Percentiles rank a stretch among this genome's conserved stretches.
Evolutionary conservation across 768 basidiomycete genomes (phyloP).

Genomic region (Kwoniella sp.): DNA sequence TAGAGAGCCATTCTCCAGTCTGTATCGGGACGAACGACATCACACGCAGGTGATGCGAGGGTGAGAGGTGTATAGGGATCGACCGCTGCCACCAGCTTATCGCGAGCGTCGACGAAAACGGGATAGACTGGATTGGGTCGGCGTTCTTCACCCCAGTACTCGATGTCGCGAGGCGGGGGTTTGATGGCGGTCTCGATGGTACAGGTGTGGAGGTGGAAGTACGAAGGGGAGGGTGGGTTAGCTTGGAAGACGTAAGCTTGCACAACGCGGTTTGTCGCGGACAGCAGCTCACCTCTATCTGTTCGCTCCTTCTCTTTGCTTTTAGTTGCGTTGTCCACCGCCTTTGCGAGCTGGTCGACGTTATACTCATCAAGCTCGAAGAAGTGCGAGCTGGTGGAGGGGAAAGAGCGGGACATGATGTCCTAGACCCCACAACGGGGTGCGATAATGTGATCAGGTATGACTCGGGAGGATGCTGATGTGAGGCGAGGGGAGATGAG

Average conservation of each 20-base stretch:
- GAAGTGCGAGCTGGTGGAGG: constrained; percentile 11
- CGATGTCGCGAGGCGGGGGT: constrained; percentile 10
- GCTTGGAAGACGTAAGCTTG: not conserved
- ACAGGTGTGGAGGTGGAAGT: constrained; percentile 34
- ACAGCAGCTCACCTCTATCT: too few species aligned
- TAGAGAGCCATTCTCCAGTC: not conserved
- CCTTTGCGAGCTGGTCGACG: constrained; percentile 11
- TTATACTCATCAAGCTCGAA: constrained; percentile 12
- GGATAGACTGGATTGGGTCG: constrained; percentile 20
- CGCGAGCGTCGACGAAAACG: not conserved
- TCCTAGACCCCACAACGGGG: too few species aligned
- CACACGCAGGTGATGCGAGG: not conserved
- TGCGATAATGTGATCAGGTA: too few species aligned
- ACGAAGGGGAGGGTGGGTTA: not conserved
- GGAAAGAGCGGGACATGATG: constrained; percentile 10
- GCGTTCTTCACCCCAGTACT: not conserved
- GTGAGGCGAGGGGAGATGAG: not conserved
- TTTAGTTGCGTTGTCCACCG: constrained; percentile 4
- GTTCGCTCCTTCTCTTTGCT: not conserved
- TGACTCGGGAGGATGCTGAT: not conserved
- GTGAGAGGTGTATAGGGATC: constrained; percentile 13
- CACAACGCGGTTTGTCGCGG: too few species aligned
- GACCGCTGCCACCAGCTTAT: constrained; percentile 1
- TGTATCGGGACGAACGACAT: constrained; percentile 2
- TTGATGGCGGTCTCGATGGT: constrained; percentile 25